Evolutionary conservation across 805 yeast species (phyloP).

Genomic region (Metschnikowia baotianmanensis): DNA sequence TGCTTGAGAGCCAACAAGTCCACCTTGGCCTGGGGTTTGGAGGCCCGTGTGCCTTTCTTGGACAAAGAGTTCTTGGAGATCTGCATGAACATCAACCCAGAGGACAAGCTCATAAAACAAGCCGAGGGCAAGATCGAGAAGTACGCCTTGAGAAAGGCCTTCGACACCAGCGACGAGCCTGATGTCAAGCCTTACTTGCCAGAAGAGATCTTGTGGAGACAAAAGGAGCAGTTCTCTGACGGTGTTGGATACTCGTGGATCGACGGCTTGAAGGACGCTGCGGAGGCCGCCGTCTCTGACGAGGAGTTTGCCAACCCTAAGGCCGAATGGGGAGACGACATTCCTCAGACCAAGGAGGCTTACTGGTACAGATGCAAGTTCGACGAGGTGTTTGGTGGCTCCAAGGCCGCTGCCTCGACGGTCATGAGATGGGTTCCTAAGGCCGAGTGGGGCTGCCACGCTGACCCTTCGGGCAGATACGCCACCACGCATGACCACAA

Average conservation of each 20-base stretch:
- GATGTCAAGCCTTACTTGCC: conserved; percentile 83
- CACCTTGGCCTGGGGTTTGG: conserved; percentile 99
- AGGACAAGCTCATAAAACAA: conserved; percentile 78
- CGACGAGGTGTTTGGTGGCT: conserved; percentile 82
- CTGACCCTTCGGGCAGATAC: conserved; percentile 97
- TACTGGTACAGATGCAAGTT: conserved; percentile 98
- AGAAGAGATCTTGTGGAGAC: conserved; percentile 97
- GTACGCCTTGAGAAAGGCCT: conserved; percentile 95
- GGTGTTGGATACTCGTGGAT: conserved; percentile 99
- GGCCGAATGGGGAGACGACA: conserved; percentile 93
- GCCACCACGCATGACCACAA: conserved; percentile 80
- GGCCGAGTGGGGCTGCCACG: conserved; percentile 99
- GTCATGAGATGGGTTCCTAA: conserved; percentile 99
- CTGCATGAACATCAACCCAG: conserved; percentile 92
- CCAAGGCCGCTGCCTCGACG: conserved; percentile 88
- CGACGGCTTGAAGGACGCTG: conserved; percentile 94
- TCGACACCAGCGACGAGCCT: conserved; percentile 88
- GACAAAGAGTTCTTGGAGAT: conserved; percentile 90
- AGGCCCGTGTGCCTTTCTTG: conserved; percentile 98
- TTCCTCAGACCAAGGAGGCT: conserved; percentile 98
- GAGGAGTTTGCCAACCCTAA: conserved; percentile 89
- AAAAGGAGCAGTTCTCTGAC: conserved; percentile 98
- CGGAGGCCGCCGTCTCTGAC: conserved; percentile 81
- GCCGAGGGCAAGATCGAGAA: conserved; percentile 84
- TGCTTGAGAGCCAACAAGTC: conserved; percentile 99